A percentile compares a stretch with the other conserved stretches of the same genome.
These are phyloP conservation scores for Glycine soja DNA, from an alignment of 306 rosid genomes.

Conservation along the genomic window DNA sequence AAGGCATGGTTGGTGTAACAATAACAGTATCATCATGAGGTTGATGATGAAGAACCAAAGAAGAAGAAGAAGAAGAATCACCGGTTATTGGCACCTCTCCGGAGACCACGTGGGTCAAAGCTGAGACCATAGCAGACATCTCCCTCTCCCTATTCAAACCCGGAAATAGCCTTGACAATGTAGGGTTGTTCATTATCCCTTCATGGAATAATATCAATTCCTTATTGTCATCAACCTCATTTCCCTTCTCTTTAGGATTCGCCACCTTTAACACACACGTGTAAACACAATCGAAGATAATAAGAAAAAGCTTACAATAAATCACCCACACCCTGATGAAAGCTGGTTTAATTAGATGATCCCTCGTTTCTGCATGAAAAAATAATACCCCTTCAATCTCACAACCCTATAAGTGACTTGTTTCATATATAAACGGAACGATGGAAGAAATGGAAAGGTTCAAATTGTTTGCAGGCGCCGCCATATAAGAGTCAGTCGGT, in stretches of 20 bases:
- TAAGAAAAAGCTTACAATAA: too few relatives aligned
- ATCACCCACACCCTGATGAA: background rate
- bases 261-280: constrained; percentile 57
- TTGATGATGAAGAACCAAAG: too few relatives aligned
- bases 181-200: background rate
- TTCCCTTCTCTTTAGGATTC: constrained; percentile 30
- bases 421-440: background rate
- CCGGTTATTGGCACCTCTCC: constrained; percentile 43
- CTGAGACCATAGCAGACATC: constrained; percentile 62
- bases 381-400: background rate
- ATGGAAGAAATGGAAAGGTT: constrained; percentile 39
- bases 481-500: constrained; percentile 52
- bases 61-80: too few relatives aligned
- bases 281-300: background rate
- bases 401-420: too few relatives aligned
- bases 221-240: background rate
- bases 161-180: constrained; percentile 47
- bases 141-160: constrained; percentile 57
- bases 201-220: constrained; percentile 21
- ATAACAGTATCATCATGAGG: too few relatives aligned
- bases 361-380: constrained; percentile 12
- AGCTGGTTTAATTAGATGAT: background rate
- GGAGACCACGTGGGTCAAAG: constrained; percentile 59
- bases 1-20: too few relatives aligned
- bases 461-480: constrained; percentile 49